Percentiles rank a stretch among this genome's conserved stretches.
phyloP scores from a whole-genome alignment of 805 yeast species.

The Nakazawaea siamensis region DNA sequence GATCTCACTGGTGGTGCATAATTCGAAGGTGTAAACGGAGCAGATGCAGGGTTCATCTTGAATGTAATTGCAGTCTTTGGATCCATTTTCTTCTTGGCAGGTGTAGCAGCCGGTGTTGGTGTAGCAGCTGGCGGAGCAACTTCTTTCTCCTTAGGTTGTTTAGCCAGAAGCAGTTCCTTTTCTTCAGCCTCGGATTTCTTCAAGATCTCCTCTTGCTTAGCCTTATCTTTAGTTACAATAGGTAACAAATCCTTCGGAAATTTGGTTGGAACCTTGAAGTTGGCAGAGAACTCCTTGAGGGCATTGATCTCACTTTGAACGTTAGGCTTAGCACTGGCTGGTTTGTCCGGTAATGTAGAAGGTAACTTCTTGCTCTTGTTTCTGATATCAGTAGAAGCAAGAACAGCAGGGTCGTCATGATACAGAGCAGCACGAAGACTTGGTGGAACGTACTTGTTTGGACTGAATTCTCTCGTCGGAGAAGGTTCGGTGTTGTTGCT shows the following conservation, averaged over 20 bases:
- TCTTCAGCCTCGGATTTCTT: conserved; percentile 18
- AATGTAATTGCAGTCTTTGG: conserved; percentile 48
- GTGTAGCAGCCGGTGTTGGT: conserved; percentile 5
- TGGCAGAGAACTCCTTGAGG: conserved; percentile 71
- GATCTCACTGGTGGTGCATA: conserved; percentile 14
- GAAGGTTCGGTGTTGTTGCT: not conserved
- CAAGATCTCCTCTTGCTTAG: conserved; percentile 54
- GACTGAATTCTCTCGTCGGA: conserved; percentile 7
- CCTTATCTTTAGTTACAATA: conserved; percentile 57
- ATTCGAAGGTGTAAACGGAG: conserved; percentile 48
- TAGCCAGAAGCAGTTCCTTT: conserved; percentile 12
- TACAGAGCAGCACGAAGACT: conserved; percentile 42
- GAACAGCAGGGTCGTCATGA: conserved; percentile 60
- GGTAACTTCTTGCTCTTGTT: conserved; percentile 1
- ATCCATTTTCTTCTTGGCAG: conserved; percentile 41
- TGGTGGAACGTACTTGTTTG: conserved; percentile 47
- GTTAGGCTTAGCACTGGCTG: conserved; percentile 25
- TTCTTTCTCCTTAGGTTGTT: conserved; percentile 13
- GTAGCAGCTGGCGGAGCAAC: conserved; percentile 9
- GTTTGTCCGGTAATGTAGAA: conserved; percentile 15
- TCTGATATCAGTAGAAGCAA: conserved; percentile 40
- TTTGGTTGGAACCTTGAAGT: conserved; percentile 49
- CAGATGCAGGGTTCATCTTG: conserved; percentile 64
- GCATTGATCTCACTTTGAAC: conserved; percentile 61
- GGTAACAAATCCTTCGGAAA: conserved; percentile 61